Percentiles rank a stretch among this genome's conserved stretches.
Evolutionary conservation across 192 early-diverging fungal species (phyloP).

Genomic region (Mortierella alpina): DNA sequence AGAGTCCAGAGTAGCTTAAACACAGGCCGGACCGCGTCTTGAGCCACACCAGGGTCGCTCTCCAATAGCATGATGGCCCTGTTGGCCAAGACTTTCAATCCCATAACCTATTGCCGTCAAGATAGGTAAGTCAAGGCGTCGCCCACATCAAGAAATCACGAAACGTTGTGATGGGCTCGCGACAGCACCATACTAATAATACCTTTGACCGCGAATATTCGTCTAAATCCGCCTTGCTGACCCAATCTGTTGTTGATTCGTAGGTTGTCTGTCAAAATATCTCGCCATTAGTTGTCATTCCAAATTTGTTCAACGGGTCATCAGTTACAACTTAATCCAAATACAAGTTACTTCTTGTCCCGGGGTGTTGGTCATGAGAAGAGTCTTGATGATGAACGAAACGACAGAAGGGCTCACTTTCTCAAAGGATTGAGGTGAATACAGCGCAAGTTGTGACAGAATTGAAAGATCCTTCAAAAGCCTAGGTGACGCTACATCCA

Average conservation of each 20-base stretch:
- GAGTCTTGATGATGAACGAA: constrained; percentile 70
- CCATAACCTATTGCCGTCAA: constrained; percentile 60
- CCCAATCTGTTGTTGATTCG: constrained; percentile 68
- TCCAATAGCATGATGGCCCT: constrained; percentile 64
- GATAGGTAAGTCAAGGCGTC: neutral
- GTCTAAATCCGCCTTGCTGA: constrained; percentile 67
- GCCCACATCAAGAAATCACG: neutral
- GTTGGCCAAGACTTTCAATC: constrained; percentile 73
- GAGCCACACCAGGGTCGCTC: constrained; percentile 37
- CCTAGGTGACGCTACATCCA: constrained; percentile 41
- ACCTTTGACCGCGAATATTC: constrained; percentile 70
- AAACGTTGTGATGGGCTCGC: neutral
- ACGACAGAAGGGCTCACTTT: constrained; percentile 58
- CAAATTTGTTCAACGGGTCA: no score
- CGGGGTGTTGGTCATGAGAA: constrained; percentile 58
- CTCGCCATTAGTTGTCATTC: neutral
- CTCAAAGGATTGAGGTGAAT: constrained; percentile 68
- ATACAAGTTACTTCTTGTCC: constrained; percentile 32
- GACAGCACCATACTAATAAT: neutral
- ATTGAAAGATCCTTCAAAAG: constrained; percentile 61
- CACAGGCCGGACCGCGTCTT: constrained; percentile 60
- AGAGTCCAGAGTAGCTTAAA: constrained; percentile 72
- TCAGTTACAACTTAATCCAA: neutral
- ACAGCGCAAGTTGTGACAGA: constrained; percentile 71
- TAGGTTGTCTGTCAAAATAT: constrained; percentile 25